Base-by-base conservation (phyloP, 495 filamentous ascomycete genomes). In the Aspergillus sparsus region DNA sequence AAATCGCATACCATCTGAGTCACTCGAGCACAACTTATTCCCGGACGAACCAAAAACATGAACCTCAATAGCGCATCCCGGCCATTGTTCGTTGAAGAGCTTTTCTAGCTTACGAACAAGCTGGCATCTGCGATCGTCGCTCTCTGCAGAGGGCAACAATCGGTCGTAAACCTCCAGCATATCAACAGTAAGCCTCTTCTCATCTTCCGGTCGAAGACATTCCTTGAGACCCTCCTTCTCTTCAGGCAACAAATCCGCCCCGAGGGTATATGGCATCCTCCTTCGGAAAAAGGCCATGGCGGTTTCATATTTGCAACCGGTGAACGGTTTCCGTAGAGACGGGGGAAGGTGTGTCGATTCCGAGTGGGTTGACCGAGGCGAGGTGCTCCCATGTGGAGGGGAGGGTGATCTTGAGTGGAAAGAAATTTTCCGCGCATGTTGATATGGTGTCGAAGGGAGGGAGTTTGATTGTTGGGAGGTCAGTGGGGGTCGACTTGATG, bases 31-130 rank as follows among this genome's bases (percentile, higher is more conserved):
- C 39, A 98, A 81, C 66, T 95, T 80, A 70, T 98, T 98, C 52
- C 94, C 94, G 41, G 95, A 97, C 6, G 95, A 98, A 16, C 94
- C 94, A 83, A 98, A 98, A 33, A 98, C 85, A 70, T 95, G 87
- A 15, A 96, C 95, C 68, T 85, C 85, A 63, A 97, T 97, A 58
- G 93, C 82, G 64, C 89, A 87, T 2, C 90, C 92, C 2, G 94
- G 94, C 93, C 93, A 98, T 65, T 93, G 85, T 8, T 89, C 77
- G 66, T 93, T 93, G 72, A 98, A 84, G 33, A 97, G 76, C 61
- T 82, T 87, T 70, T 96, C 89, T 68, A 98, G 74, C 77, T 98
- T 98, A 60, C 81, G 76, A 45, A 98, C 86, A 60, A 98, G 84
- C 63, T 83, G 85, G 63, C 78, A 76, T 58, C 93, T 80, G 61